A percentile compares a stretch with the other conserved stretches of the same genome.
These are phyloP conservation scores for Teunomyces panamensis DNA, from an alignment of 805 yeast genomes.

Conservation along the genomic window DNA sequence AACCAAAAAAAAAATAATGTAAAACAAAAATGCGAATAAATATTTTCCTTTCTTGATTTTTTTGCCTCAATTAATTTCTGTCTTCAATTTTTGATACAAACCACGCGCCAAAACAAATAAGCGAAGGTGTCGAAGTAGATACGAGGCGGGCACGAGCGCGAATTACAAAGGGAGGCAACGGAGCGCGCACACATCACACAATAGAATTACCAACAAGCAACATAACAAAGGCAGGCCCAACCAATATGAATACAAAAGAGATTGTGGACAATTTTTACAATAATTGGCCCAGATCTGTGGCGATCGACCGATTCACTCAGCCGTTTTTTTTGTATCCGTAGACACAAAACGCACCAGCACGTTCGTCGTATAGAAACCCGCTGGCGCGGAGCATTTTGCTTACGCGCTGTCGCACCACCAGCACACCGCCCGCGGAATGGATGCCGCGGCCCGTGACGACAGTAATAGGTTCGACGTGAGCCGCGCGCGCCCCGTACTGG, in stretches of 20 bases:
- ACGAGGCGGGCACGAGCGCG: neutral
- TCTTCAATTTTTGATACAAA: neutral
- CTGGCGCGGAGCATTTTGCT: slow-evolving; percentile 33
- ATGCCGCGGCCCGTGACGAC: slow-evolving; percentile 70
- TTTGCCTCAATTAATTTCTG: neutral
- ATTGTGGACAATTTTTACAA: neutral
- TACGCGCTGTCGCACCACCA: slow-evolving; percentile 47
- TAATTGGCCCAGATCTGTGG: neutral
- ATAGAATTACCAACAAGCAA: too few species aligned
- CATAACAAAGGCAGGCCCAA: too few species aligned
- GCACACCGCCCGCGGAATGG: slow-evolving; percentile 58
- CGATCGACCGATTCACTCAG: neutral
- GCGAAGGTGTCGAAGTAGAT: neutral
- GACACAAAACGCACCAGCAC: slow-evolving; percentile 41
- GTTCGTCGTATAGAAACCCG: slow-evolving; percentile 47
- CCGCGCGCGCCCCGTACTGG: slow-evolving; percentile 32
- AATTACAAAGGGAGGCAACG: neutral
- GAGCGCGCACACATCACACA: too few species aligned
- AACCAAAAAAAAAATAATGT: too few species aligned
- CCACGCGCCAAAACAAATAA: neutral
- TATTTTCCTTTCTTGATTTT: neutral
- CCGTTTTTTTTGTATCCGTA: slow-evolving; percentile 26
- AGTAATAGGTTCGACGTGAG: slow-evolving; percentile 40
- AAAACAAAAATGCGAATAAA: neutral
- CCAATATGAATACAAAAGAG: too few species aligned